Evolutionary conservation across 1,284 basidiomycete genomes (phyloP).

Genomic region (Gymnopus androsaceus): DNA sequence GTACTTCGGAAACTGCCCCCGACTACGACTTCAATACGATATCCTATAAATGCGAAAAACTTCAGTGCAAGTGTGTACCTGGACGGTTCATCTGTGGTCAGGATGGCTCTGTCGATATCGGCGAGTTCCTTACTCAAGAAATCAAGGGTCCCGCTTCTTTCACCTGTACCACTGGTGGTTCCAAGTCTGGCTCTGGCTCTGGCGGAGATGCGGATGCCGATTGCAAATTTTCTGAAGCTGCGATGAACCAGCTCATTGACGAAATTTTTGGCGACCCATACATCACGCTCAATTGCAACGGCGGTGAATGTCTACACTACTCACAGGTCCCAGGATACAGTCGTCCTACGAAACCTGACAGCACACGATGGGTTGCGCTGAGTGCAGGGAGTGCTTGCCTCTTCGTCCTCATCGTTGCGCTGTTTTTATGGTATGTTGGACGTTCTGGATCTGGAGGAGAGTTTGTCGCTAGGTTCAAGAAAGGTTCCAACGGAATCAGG

Average conservation of each 20-base stretch:
- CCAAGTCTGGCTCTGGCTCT: background rate
- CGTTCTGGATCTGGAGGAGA: constrained; percentile 69
- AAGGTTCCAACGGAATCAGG: constrained; percentile 59
- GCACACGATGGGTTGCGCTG: constrained; percentile 79
- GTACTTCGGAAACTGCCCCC: constrained; percentile 49
- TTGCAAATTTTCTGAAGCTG: constrained; percentile 92
- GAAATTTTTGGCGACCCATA: constrained; percentile 91
- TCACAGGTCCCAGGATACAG: constrained; percentile 92
- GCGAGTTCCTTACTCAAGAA: constrained; percentile 87
- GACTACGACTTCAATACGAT: constrained; percentile 76
- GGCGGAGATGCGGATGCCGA: constrained; percentile 34
- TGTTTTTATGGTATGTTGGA: constrained; percentile 83
- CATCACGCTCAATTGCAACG: constrained; percentile 86
- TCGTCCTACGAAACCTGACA: constrained; percentile 77
- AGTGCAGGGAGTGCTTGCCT: constrained; percentile 81
- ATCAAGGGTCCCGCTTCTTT: constrained; percentile 92
- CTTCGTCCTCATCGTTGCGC: constrained; percentile 60
- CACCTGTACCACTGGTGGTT: constrained; percentile 69
- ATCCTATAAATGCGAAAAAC: constrained; percentile 76
- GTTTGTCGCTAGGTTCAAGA: constrained; percentile 34
- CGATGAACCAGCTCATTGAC: constrained; percentile 94
- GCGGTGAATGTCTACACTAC: constrained; percentile 93
- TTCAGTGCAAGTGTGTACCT: constrained; percentile 90
- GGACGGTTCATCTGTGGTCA: constrained; percentile 95
- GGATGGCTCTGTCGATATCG: constrained; percentile 93